Conservation (phyloP, 768 basidiomycete species). For the Sistotremastrum suecicum region DNA sequence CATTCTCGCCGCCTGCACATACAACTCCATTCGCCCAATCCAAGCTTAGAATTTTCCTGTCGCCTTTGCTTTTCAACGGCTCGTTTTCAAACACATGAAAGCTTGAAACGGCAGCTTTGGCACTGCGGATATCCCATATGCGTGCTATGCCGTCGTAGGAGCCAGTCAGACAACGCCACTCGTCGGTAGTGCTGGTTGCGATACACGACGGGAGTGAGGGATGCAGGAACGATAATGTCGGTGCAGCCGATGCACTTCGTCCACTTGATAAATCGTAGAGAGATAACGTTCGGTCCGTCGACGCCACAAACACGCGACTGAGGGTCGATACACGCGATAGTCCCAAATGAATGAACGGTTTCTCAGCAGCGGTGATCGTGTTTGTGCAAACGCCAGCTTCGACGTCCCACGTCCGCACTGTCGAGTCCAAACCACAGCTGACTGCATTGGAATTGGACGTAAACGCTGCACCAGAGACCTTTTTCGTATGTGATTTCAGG, state of each 20-base stretch:
- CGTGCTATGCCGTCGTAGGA: constrained; percentile 68
- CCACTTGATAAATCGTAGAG: constrained; percentile 40
- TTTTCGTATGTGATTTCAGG: constrained; percentile 70
- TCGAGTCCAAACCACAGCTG: constrained; percentile 84
- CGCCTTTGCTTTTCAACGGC: constrained; percentile 29
- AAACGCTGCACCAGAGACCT: constrained; percentile 62
- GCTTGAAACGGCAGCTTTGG: constrained; percentile 45
- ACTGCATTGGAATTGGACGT: constrained; percentile 29
- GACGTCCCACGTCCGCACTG: constrained; percentile 78
- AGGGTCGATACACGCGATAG: constrained; percentile 27
- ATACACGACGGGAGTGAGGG: constrained; percentile 57
- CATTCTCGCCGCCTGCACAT: constrained; percentile 49
- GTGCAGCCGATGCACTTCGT: constrained; percentile 17
- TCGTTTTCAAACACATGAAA: constrained; percentile 27
- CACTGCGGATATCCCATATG: constrained; percentile 67
- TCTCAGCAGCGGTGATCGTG: constrained; percentile 56
- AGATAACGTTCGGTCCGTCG: constrained; percentile 61
- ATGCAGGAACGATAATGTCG: constrained; percentile 37
- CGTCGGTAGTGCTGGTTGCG: constrained; percentile 17
- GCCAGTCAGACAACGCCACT: constrained; percentile 51
- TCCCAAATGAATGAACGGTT: constrained; percentile 46
- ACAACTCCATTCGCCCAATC: constrained; percentile 45
- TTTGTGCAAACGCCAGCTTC: constrained; percentile 57
- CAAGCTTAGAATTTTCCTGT: constrained; percentile 42
- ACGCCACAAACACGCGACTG: constrained; percentile 41